Evolutionary conservation across 768 basidiomycete species (phyloP), one percentile per base, ranked within the genome.

Genomic region (Trametes maxima): DNA sequence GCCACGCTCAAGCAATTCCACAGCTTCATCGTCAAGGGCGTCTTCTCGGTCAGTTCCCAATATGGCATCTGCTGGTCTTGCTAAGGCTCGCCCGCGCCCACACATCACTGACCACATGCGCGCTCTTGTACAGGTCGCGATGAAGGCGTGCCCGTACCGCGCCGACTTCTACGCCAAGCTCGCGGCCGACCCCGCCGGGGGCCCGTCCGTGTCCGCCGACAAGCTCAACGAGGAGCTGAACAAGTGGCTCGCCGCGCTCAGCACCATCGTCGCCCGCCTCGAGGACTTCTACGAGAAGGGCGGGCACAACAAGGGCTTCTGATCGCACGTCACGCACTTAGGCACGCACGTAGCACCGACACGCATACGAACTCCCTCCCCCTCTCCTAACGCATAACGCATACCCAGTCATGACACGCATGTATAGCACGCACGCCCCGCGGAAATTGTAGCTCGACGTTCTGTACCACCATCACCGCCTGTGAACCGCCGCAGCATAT

Each of bases 1-100:
- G 79, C 65, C 11, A 95, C 91, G 14, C 79, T 99, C 72, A 95
- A 88, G 78, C 80, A 87, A 69, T 86, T 87, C 76, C 96, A 99
- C 74, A 89, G 85, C 70, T 88, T 95, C 65, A 84, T 88, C 66
- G 78, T 85, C 43, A 75, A 78, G 65, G 79, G 79, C 43, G 63
- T 85, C 59, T 87, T 87, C 72, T 67, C 77, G 11, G 85, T 86
- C 62, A 60, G 85, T 49, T 79, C 47, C 53, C 33, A 13, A 35
- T 54, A 21, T 55, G 49, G 28, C 35, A 21, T 21, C 10, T 16
- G 19, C n/a, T n/a, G 3, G 43, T 13, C 44, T 52, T 24, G 25
- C 46, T 44, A 7, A 42, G 40, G 40, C n/a, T 5, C 40, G 40
- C 40, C 33, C 22, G 14, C n/a, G n/a, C n/a, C n/a, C n/a, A 36